A percentile compares a stretch with the other conserved stretches of the same genome.
Evolutionary conservation across 73 alveolate species (phyloP).

Genomic region (Paraurostyla sp.): DNA sequence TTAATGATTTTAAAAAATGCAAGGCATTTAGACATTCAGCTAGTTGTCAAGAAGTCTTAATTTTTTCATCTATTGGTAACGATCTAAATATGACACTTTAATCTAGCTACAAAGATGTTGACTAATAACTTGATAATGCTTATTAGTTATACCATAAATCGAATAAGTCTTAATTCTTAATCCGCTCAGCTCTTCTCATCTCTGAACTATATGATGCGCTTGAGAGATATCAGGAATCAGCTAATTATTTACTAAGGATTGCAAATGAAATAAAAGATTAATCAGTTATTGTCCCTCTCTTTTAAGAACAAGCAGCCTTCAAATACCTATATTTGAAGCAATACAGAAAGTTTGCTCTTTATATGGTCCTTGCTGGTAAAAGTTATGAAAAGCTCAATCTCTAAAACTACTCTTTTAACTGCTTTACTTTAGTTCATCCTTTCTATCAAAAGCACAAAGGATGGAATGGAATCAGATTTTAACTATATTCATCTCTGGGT

Average conservation of each 20-base stretch:
- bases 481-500: slow-evolving; percentile 62
- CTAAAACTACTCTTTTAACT: slow-evolving; percentile 52
- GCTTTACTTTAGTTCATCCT: slow-evolving; percentile 70
- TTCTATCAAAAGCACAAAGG: slow-evolving; percentile 59
- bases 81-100: not conserved
- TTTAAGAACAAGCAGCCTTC: slow-evolving; percentile 71
- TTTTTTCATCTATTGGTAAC: slow-evolving; percentile 4
- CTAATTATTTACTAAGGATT: slow-evolving; percentile 52
- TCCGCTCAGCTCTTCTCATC: slow-evolving; percentile 37
- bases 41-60: slow-evolving; percentile 60
- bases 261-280: slow-evolving; percentile 60
- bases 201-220: slow-evolving; percentile 54
- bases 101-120: slow-evolving; percentile 18
- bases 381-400: slow-evolving; percentile 43
- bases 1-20: slow-evolving; percentile 63
- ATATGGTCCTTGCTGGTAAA: slow-evolving; percentile 65
- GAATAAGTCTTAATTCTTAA: slow-evolving; percentile 9
- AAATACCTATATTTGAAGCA: slow-evolving; percentile 36
- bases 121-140: slow-evolving; percentile 27
- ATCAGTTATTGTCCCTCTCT: slow-evolving; percentile 58
- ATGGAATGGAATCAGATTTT: slow-evolving; percentile 74
- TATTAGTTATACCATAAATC: slow-evolving; percentile 50
- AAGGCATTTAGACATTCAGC: slow-evolving; percentile 73
- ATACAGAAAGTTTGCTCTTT: slow-evolving; percentile 70
- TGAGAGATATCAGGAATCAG: slow-evolving; percentile 58